Percentiles rank a stretch among this genome's conserved stretches.
Evolutionary conservation across 2,329 filamentous ascomycete species (phyloP).

Genomic region (Microcyclosporella mali): DNA sequence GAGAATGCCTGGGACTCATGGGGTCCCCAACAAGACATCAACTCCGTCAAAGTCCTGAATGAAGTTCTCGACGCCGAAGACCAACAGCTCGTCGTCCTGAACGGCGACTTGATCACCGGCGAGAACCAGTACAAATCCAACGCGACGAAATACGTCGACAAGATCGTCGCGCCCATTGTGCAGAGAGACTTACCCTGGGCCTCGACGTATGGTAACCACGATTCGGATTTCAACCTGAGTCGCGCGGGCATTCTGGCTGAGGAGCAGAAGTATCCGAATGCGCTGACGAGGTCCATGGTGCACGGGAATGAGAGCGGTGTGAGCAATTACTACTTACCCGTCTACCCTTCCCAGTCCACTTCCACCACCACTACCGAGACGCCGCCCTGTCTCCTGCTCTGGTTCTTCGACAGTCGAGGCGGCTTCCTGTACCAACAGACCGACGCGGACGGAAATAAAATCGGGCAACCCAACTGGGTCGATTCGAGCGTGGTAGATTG

Average conservation of each 20-base stretch:
- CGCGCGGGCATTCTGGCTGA: conserved; percentile 38
- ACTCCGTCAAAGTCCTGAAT: conserved; percentile 52
- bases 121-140: conserved; percentile 55
- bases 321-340: conserved; percentile 48
- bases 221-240: conserved; percentile 54
- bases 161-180: conserved; percentile 54
- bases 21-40: conserved; percentile 50
- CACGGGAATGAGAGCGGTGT: conserved; percentile 35
- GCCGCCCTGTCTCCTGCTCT: conserved; percentile 49
- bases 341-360: conserved; percentile 38
- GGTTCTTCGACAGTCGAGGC: conserved; percentile 62
- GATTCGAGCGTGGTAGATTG: conserved; percentile 40
- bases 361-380: conserved; percentile 38
- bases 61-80: conserved; percentile 52
- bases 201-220: conserved; percentile 64
- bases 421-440: conserved; percentile 51
- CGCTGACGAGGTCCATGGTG: conserved; percentile 42
- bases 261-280: conserved; percentile 34
- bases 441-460: conserved; percentile 21
- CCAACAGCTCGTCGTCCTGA: conserved; percentile 59
- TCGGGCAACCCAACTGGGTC: conserved; percentile 41
- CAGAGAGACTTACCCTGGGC: conserved; percentile 54
- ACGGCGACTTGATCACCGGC: conserved; percentile 63
- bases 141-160: conserved; percentile 52
- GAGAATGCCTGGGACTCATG: conserved; percentile 43